A percentile compares a stretch with the other conserved stretches of the same genome.
Evolutionary conservation across 306 rosid species (phyloP).

Genomic region (Casuarina cunninghamiana): DNA sequence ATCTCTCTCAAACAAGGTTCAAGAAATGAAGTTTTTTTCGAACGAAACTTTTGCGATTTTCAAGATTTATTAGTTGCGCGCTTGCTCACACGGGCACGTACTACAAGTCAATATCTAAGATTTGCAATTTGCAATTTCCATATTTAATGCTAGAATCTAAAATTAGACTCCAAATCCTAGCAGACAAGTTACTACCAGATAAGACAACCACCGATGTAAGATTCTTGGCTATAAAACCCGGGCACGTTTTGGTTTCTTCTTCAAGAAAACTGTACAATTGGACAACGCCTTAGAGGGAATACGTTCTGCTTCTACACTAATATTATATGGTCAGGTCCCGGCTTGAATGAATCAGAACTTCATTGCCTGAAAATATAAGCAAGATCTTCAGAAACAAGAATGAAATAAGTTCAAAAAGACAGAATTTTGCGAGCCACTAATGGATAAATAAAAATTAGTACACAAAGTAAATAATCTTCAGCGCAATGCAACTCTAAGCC

Average conservation of each 20-base stretch:
- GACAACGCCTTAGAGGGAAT: not conserved
- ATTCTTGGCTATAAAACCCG: not conserved
- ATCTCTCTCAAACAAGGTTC: too few species aligned
- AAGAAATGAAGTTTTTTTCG: too few species aligned
- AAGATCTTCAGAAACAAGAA: not conserved
- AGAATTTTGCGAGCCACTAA: not conserved
- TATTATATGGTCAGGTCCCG: not conserved
- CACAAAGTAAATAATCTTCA: not conserved
- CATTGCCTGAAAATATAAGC: not conserved
- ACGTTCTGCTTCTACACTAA: not conserved
- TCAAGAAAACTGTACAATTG: not conserved
- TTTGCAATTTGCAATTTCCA: too few species aligned
- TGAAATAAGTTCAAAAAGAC: not conserved
- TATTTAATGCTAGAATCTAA: too few species aligned
- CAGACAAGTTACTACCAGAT: not conserved
- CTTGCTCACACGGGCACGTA: too few species aligned
- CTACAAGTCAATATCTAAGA: too few species aligned
- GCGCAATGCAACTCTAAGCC: not conserved
- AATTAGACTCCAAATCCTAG: too few species aligned
- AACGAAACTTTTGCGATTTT: too few species aligned
- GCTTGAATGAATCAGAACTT: not conserved
- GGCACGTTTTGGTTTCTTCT: not conserved
- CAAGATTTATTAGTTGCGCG: too few species aligned
- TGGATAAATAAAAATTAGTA: not conserved
- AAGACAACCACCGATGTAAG: not conserved